A percentile compares a stretch with the other conserved stretches of the same genome.
Evolutionary conservation across 2,329 filamentous ascomycete genomes (phyloP).

Genomic region (Neobulgaria alba): DNA sequence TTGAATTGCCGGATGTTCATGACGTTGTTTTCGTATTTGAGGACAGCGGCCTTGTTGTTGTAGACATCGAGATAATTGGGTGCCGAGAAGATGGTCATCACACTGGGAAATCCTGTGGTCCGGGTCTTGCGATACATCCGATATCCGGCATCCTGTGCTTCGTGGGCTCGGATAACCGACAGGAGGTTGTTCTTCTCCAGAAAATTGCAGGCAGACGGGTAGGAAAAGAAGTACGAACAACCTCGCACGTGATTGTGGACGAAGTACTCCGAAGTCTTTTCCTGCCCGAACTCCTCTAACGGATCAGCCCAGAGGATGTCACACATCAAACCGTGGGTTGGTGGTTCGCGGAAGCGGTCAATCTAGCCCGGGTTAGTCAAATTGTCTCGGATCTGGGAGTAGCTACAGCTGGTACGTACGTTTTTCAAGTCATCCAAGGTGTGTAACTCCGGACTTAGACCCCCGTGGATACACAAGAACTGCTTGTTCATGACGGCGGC

Average conservation of each 20-base stretch:
- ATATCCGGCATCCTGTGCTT: slow-evolving; percentile 97
- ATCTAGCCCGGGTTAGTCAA: slow-evolving; percentile 47
- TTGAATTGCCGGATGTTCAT: slow-evolving; percentile 99
- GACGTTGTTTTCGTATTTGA: slow-evolving; percentile 99
- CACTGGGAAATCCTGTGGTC: slow-evolving; percentile 95
- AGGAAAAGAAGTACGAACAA: slow-evolving; percentile 99
- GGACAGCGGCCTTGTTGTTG: slow-evolving; percentile 98
- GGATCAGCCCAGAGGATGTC: slow-evolving; percentile 99
- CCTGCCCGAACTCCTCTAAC: slow-evolving; percentile 95
- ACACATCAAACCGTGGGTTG: slow-evolving; percentile 97
- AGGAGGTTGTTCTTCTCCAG: slow-evolving; percentile 98
- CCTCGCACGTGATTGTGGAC: slow-evolving; percentile 97
- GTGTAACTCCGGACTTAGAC: slow-evolving; percentile 89
- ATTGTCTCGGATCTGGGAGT: not conserved
- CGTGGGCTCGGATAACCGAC: slow-evolving; percentile 94
- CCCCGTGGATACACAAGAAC: slow-evolving; percentile 96
- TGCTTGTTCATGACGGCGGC: slow-evolving; percentile 99
- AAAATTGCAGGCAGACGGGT: slow-evolving; percentile 93
- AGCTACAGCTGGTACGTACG: slow-evolving; percentile 41
- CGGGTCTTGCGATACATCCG: slow-evolving; percentile 98
- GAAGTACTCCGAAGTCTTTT: slow-evolving; percentile 97
- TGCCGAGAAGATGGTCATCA: slow-evolving; percentile 99
- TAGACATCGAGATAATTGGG: slow-evolving; percentile 99
- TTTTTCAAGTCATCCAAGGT: slow-evolving; percentile 89
- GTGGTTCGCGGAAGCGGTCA: slow-evolving; percentile 94